A percentile compares a stretch with the other conserved stretches of the same genome.
phyloP scores from a whole-genome alignment of 106 monocot species.

The Alisma plantagoaquatica region DNA sequence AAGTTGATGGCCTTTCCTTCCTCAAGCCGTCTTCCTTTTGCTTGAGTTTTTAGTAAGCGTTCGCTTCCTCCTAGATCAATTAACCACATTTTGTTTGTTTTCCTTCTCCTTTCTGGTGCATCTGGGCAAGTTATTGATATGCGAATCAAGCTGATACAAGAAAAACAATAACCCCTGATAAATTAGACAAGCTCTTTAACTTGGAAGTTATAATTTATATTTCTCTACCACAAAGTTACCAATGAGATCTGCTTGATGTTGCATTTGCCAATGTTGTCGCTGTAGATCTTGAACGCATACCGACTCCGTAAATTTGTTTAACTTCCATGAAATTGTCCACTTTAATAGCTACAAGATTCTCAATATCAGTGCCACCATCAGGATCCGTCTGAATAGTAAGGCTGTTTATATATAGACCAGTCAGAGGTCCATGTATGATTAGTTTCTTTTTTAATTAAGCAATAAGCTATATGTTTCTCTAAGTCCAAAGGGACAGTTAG shows the following conservation, averaged over 20 bases:
- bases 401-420: constrained; percentile 14
- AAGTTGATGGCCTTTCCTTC: constrained; percentile 84
- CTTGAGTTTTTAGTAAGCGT: constrained; percentile 54
- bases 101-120: constrained; percentile 32
- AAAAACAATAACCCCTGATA: not conserved
- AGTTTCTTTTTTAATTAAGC: too few relatives aligned
- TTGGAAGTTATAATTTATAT: not conserved
- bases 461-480: too few relatives aligned
- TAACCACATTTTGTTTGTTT: constrained; percentile 69
- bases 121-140: constrained; percentile 31
- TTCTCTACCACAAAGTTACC: constrained; percentile 21
- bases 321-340: constrained; percentile 42
- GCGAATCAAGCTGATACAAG: constrained; percentile 47
- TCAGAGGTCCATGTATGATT: too few relatives aligned
- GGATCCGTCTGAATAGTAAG: constrained; percentile 36
- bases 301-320: constrained; percentile 38
- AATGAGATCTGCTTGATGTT: constrained; percentile 79
- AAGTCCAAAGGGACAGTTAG: too few relatives aligned
- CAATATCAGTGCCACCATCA: constrained; percentile 51
- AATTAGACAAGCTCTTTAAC: not conserved
- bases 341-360: constrained; percentile 30
- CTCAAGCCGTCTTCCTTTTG: constrained; percentile 55
- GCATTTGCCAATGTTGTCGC: constrained; percentile 54
- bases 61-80: constrained; percentile 78
- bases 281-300: constrained; percentile 46